Evolutionary conservation across 805 yeast genomes (phyloP), one percentile per base, ranked within the genome.

Genomic region (Sungouiella blattae): DNA sequence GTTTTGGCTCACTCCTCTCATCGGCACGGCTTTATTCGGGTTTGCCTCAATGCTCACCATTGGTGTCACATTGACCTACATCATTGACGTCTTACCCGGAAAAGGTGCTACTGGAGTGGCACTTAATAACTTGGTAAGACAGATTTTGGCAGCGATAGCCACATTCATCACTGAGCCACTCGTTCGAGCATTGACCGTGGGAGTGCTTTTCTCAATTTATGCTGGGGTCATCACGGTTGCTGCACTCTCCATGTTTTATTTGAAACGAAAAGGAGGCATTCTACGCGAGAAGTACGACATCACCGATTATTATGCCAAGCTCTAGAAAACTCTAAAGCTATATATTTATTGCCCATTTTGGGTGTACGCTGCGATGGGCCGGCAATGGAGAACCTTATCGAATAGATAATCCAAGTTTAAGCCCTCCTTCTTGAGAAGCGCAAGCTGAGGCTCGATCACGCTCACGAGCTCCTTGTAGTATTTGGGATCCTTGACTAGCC

Each of bases 101-200:
- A 72, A 80, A 49, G 94, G 95, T 27, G 89, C 95, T 11, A 83
- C 95, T 0, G 95, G 94, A 1, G 85, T 87, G 32, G 95, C 95
- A 0, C 57, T 87, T 33, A 87, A 84, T 50, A 87, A 87, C 52
- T 70, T 87, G 37, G 67, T 82, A 13, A 69, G 96, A 47, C 83
- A 79, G 69, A 62, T 77, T 2, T 62, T 83, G 40, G 95, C 95
- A 1, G 86, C 94, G 0, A 67, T 71, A 2, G 89, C 87, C 8
- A 78, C 88, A 1, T 87, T 87, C 54, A 68, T 80, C 6, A 76
- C 84, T 1, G 87, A 81, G 27, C 94, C 95, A 0, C 64, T 84
- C 50, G 62, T 81, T 12, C 49, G 53, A 3, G 87, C 85, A 0
- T 65, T 87, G 52, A 87, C 87, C 0, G 63, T 75, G 2, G 95